phyloP scores from a whole-genome alignment of 495 filamentous ascomycete genomes.

The Aspergillus panamensis region DNA sequence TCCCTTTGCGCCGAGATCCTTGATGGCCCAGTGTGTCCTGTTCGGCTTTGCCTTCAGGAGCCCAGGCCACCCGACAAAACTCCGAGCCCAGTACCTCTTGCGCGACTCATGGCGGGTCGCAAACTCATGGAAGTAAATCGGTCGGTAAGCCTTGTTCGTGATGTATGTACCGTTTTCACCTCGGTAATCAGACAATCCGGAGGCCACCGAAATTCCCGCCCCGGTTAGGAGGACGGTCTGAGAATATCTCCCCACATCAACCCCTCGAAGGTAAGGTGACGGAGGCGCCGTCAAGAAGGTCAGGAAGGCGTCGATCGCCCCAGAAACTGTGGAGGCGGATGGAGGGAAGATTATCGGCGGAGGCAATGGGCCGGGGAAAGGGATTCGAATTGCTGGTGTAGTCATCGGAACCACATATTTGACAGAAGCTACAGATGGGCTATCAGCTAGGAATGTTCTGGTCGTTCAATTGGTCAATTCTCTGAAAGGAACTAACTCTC shows the following conservation, averaged over 20 bases:
- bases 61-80: constrained; percentile 87
- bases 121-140: constrained; percentile 93
- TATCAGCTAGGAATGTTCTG: neutral
- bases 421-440: neutral
- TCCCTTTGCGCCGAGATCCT: constrained; percentile 65
- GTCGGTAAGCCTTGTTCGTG: constrained; percentile 81
- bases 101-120: constrained; percentile 74
- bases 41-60: constrained; percentile 78
- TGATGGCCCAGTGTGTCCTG: constrained; percentile 70
- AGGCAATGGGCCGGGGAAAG: constrained; percentile 83
- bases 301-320: constrained; percentile 71
- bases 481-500: neutral
- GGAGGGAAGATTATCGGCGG: constrained; percentile 69
- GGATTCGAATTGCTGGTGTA: constrained; percentile 77
- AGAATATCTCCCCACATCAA: constrained; percentile 44
- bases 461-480: neutral
- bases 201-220: constrained; percentile 90
- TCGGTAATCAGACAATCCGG: constrained; percentile 89
- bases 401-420: constrained; percentile 50
- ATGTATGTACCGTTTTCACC: constrained; percentile 88
- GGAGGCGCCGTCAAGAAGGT: constrained; percentile 65
- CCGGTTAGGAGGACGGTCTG: constrained; percentile 81
- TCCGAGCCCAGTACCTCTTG: constrained; percentile 94
- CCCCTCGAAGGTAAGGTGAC: constrained; percentile 42
- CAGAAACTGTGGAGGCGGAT: constrained; percentile 62